Percentiles rank a stretch among this genome's conserved stretches.
Conservation (phyloP, 345 rosid genomes). For the Sonneratia alba region DNA sequence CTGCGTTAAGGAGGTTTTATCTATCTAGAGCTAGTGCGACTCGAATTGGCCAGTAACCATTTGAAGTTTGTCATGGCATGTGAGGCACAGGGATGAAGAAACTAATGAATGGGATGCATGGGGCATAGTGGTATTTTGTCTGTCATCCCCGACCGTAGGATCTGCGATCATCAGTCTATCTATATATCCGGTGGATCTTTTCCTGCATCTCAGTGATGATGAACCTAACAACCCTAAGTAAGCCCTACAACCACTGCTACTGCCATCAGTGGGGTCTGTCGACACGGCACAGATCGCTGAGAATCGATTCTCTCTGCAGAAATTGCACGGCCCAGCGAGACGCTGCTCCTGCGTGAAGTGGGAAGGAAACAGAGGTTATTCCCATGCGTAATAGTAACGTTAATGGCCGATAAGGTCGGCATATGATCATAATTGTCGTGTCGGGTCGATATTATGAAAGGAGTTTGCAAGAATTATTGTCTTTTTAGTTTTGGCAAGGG, state of each 20-base stretch:
- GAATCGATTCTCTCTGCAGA: background rate
- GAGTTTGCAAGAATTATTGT: no score
- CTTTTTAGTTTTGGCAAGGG: no score
- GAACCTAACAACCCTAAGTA: background rate
- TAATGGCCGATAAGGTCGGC: no score
- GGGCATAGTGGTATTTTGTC: background rate
- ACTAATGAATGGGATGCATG: background rate
- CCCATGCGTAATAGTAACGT: no score
- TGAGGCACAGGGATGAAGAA: no score
- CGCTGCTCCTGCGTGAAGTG: background rate
- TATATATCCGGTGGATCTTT: background rate
- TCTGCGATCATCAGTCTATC: background rate
- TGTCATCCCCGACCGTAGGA: constrained; percentile 7
- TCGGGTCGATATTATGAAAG: no score
- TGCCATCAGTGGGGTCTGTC: background rate
- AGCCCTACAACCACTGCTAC: background rate
- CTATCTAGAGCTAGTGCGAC: no score
- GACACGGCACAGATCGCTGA: background rate
- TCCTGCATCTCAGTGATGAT: background rate
- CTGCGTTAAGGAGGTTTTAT: no score
- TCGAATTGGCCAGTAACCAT: no score
- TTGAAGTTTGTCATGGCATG: no score
- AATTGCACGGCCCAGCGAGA: background rate
- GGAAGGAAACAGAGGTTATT: no score
- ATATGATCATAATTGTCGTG: no score